Evolutionary conservation across 2,329 filamentous ascomycete species (phyloP), one percentile per base, ranked within the genome.

Genomic region (Fusarium ramigenum): DNA sequence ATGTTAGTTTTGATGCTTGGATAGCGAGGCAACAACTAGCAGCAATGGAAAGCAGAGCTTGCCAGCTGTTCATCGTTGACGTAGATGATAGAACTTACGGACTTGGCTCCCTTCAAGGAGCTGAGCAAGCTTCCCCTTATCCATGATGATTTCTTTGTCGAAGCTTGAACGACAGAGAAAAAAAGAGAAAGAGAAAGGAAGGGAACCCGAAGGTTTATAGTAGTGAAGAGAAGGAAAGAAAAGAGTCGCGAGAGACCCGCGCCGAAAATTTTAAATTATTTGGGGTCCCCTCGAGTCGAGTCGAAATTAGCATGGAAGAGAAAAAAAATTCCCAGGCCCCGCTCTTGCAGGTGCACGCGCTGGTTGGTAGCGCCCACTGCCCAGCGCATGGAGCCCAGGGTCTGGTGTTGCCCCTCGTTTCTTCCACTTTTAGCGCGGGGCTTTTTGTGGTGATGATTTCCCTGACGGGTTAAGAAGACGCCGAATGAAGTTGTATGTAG

Each of bases 71-170:
- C 25, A 28, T 23, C 60, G 36, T 70, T 34, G 57, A 49, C 30
- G 23, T 57, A 67, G 66, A 46, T 18, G 34, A 18, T 60, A 34
- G 56, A 28, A 91, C 93, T 86, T 86, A 96, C 94, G 95, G 83
- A 94, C 91, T 84, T 97, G 90, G 79, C 96, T 91, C 85, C 93
- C 92, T 88, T 96, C 90, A 82, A 98, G 90, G 85, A 97, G 91
- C 86, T 93, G 89, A 77, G 96, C 89, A 82, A 98, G 95, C 85
- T 93, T 91, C 83, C 94, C 91, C 79, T 84, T 85, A 75, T 85
- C 84, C 83, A 85, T 85, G 72, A 59, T 63, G 70, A 65, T 57
- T 77, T 76, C 61, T 64, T 63, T 75, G 76, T 66, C 76, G 73
- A 63, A 65, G 63, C 66, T 63, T 30, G 58, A 56, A 62, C 67